These are phyloP conservation scores for Phaeosphaeria sp. DNA, from an alignment of 2,329 filamentous ascomycete species.

Conservation along the genomic window DNA sequence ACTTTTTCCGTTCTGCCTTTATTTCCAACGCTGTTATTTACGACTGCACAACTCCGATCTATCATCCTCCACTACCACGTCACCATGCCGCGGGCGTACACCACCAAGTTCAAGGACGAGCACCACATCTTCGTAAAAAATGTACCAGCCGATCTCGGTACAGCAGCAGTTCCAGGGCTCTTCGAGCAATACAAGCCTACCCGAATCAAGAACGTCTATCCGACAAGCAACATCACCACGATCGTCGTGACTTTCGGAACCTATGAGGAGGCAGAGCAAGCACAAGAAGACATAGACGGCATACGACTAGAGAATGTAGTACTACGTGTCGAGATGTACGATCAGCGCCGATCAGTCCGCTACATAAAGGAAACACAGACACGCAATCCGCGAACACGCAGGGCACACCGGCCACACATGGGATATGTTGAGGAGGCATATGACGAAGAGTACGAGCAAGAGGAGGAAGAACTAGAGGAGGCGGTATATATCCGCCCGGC, in stretches of 20 bases:
- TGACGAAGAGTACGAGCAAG: background rate
- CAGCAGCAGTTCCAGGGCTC: conserved; percentile 2
- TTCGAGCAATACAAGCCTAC: conserved; percentile 18
- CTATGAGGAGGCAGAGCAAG: conserved; percentile 8
- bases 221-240: conserved; percentile 18
- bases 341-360: conserved; percentile 17
- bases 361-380: conserved; percentile 8
- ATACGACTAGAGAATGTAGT: conserved; percentile 15
- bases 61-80: background rate
- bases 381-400: too few relatives aligned
- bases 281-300: conserved; percentile 15
- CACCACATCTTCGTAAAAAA: conserved; percentile 31
- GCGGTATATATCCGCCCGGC: background rate
- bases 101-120: conserved; percentile 3
- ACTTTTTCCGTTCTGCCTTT: background rate
- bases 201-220: conserved; percentile 24
- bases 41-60: background rate
- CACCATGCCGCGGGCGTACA: background rate
- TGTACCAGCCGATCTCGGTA: conserved; percentile 15
- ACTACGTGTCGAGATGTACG: conserved; percentile 22
- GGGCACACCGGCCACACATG: background rate
- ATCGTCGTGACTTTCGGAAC: conserved; percentile 21
- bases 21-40: background rate
- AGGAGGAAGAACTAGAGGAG: background rate
- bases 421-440: background rate